Conservation (phyloP, 805 yeast genomes). For the Saturnispora kantuleensis region DNA sequence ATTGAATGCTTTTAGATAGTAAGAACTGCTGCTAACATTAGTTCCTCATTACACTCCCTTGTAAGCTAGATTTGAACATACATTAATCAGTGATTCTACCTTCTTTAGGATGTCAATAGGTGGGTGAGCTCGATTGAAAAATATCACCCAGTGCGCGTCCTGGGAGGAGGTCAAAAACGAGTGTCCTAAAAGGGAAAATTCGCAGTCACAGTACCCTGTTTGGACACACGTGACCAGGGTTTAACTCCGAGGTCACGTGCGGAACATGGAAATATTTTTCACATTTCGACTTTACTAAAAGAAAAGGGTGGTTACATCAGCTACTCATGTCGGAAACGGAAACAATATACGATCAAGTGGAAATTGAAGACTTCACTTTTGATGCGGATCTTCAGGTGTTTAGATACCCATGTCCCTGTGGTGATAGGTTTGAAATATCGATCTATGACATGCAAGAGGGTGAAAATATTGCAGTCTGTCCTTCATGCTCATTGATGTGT, state of each 20-base stretch:
- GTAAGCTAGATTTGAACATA: conserved; percentile 11
- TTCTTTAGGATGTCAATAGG: not conserved
- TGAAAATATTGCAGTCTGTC: conserved; percentile 91
- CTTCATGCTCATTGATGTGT: conserved; percentile 90
- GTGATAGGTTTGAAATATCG: conserved; percentile 82
- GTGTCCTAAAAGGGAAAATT: not conserved
- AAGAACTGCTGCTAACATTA: no score
- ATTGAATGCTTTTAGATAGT: no score
- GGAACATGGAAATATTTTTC: no score
- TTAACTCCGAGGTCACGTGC: not conserved
- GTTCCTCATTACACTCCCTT: not conserved
- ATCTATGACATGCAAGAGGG: conserved; percentile 85
- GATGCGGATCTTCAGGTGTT: conserved; percentile 75
- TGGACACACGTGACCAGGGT: conserved; percentile 7
- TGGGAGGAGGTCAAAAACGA: not conserved
- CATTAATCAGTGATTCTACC: conserved; percentile 18
- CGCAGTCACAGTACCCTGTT: not conserved
- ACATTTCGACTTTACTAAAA: no score
- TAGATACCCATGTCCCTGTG: conserved; percentile 97
- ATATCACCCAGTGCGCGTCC: not conserved
- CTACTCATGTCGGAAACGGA: conserved; percentile 32
- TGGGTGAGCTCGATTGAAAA: not conserved
- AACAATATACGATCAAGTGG: conserved; percentile 82
- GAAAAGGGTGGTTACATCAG: no score
- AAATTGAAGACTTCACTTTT: conserved; percentile 92